Conservation (phyloP, 768 basidiomycete species). For the Asterophora parasitica region DNA sequence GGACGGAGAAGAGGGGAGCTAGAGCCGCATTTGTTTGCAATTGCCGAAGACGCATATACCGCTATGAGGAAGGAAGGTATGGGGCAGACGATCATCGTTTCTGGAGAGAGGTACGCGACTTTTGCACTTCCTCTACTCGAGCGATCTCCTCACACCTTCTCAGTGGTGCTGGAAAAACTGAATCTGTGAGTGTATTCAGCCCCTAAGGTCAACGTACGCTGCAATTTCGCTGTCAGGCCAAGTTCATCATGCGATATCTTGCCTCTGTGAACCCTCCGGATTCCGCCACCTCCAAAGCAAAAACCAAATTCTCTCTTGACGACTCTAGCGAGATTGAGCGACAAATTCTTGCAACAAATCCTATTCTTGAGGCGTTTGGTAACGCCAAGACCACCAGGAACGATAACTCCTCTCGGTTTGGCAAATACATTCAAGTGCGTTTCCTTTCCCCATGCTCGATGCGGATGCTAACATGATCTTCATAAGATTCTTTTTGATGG, state of each 20-base stretch:
- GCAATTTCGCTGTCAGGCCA: slow-evolving; percentile 51
- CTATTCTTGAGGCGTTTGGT: slow-evolving; percentile 97
- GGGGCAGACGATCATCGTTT: slow-evolving; percentile 98
- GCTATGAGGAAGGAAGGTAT: slow-evolving; percentile 91
- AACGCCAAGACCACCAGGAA: slow-evolving; percentile 99
- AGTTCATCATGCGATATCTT: slow-evolving; percentile 99
- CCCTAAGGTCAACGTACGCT: slow-evolving; percentile 1
- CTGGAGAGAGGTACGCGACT: slow-evolving; percentile 81
- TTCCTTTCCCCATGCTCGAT: not conserved
- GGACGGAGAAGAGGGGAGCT: slow-evolving; percentile 89
- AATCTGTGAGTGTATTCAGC: slow-evolving; percentile 57
- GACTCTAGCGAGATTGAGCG: slow-evolving; percentile 93
- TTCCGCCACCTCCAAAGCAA: slow-evolving; percentile 51
- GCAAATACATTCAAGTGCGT: slow-evolving; percentile 96
- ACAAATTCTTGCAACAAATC: slow-evolving; percentile 98
- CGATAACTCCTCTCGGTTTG: slow-evolving; percentile 98
- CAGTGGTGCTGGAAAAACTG: slow-evolving; percentile 99
- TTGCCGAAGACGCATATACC: slow-evolving; percentile 98
- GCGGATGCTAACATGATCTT: not conserved
- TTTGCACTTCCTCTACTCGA: slow-evolving; percentile 5
- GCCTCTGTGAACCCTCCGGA: slow-evolving; percentile 92
- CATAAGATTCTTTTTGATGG: slow-evolving; percentile 92
- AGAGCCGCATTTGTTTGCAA: slow-evolving; percentile 97
- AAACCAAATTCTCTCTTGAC: slow-evolving; percentile 70
- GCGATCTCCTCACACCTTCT: slow-evolving; percentile 17